Base-by-base conservation (phyloP, 129 eudicot genomes). In the Lonicera japonica region DNA sequence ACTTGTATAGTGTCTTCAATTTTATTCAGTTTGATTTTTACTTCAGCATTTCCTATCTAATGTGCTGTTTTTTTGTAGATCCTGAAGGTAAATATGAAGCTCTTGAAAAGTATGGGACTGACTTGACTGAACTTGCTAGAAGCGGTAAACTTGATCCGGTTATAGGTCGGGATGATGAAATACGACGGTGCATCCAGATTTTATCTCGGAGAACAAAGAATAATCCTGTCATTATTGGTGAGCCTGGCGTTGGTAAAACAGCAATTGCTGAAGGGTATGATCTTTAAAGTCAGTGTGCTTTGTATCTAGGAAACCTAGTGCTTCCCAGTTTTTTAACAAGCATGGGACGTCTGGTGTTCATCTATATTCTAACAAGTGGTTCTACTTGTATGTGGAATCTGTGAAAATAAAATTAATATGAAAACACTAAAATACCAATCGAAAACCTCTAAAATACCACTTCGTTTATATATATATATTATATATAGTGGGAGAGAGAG, bases 221-320 rank as follows among this genome's bases (percentile, higher is more conserved):
- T 56, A 92, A 92, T 72, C 98, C 95, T 50, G 98, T 92, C 52
- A 92, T 92, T 55, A 92, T 92, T 66, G 98, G 98, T 23, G 98
- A 92, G 76, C 98, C 96, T 64, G 98, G 98, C 61, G 98, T 92
- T 5, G 96, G 98, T 11, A 92, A 92, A 80, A 92, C 98, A 41
- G 98, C 98, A 59, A 92, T 92, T 72, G 98, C 96, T 8, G 98
- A 92, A 84, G 98, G 98, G 98, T 92, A 87, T 54, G 69, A 46
- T 58, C 36, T 29, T 29, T 29, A 29, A 29, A n/a, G 6, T 29
- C 6, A 2, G 2, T 29, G 20, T 51, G 13, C 4, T 53, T 29
- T 53, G 18, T 24, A 18, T 19, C 25, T 54, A 24, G 11, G 58
- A 19, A 19, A 18, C 58, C 21, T 24, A 29, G 36, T 29, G 36